These are phyloP conservation scores for Camellia sinensis DNA, from an alignment of 148 eudicot genomes.

Conservation along the genomic window DNA sequence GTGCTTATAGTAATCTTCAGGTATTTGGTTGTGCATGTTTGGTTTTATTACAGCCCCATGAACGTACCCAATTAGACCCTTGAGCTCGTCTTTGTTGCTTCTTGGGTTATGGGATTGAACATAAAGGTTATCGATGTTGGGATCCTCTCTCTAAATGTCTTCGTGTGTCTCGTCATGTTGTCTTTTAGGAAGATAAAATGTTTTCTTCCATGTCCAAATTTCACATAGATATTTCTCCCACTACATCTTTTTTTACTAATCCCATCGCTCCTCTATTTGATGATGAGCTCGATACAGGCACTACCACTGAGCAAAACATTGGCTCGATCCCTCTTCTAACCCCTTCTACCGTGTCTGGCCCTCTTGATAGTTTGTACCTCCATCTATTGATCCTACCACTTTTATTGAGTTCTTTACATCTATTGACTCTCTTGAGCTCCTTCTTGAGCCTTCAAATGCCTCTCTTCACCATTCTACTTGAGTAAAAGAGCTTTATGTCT, in stretches of 20 bases:
- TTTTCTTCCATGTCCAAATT: background rate
- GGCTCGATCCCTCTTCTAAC: too few relatives aligned
- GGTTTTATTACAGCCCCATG: background rate
- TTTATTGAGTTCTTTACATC: too few relatives aligned
- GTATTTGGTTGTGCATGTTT: background rate
- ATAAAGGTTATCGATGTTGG: slow-evolving; percentile 18
- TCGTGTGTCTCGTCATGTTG: background rate
- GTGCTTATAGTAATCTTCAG: background rate
- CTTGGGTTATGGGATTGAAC: background rate
- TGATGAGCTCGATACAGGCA: background rate
- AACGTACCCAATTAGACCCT: background rate
- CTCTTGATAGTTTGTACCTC: too few relatives aligned
- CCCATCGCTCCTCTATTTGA: background rate
- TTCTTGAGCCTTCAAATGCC: background rate
- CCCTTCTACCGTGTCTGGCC: too few relatives aligned
- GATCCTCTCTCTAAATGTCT: background rate
- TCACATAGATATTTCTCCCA: background rate
- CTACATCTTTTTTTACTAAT: background rate
- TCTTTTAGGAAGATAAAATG: slow-evolving; percentile 16
- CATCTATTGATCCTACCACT: too few relatives aligned
- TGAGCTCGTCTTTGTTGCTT: background rate
- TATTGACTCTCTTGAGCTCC: too few relatives aligned
- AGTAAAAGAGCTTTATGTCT: background rate
- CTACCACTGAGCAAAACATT: background rate
- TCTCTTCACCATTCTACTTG: background rate